Base-by-base conservation (phyloP, 352 stramenopile genomes). In the Phytophthora gonapodyides region DNA sequence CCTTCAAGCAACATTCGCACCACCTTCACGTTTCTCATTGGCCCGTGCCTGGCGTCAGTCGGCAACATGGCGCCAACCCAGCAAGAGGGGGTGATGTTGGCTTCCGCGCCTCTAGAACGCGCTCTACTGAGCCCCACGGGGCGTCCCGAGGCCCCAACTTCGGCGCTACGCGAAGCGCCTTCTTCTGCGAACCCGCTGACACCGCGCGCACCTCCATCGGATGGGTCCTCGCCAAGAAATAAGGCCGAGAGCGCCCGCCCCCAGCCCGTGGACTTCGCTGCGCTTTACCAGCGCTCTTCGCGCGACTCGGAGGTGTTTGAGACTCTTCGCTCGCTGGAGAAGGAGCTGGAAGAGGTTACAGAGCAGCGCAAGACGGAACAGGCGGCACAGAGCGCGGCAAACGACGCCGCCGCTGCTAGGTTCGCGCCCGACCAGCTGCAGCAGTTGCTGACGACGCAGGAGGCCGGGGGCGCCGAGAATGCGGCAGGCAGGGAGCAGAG, bases 371-470 rank as follows among this genome's bases (percentile, higher is more conserved):
- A 74, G 47, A 57, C 55, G 17, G 57, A 73, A 46, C 55, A 69
- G 27, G 46, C 65, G 50, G 7, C 27, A 5, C 60, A 69, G 44
- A 56, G 37, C 58, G 43, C 36, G 16, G 9, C 30, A 15, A 53
- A 55, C 30, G 57, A 69, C 16, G 52, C 51, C 15, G 57, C 66
- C 7, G 64, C 44, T 6, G 58, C 59, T 17, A 71, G 68, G 60
- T 88, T 85, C 57, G 81, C 73, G 15, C 57, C 76, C 0, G 84
- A 93, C 44, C 81, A 93, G 58, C 57, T 87, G 48, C 78, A 87
- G 50, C 66, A 89, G 58, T 59, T 93, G 33, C 67, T 84, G 49
- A 84, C 78, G 48, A 80, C 80, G 30, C 75, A 67, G 43, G 81
- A 90, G 52, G 78, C 56, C 27, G 57, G 60, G 40, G 67, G 64